phyloP scores from a whole-genome alignment of 1,284 basidiomycete genomes.

The Clitocybe nebularis region DNA sequence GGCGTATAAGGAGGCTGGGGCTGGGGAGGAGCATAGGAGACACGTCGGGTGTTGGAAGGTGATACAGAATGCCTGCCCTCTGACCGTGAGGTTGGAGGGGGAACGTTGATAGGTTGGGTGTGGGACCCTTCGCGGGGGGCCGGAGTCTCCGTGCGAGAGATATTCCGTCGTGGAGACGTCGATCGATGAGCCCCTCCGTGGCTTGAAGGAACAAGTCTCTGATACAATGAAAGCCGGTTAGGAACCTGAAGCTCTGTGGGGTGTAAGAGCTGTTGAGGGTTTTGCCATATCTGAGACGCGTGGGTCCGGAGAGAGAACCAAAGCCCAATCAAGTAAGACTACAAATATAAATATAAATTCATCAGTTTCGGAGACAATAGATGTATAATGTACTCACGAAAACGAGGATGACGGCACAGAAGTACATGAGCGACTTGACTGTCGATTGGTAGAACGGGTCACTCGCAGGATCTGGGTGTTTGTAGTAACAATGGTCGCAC shows the following conservation, averaged over 20 bases:
- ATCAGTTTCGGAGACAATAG: constrained; percentile 5
- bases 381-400: constrained; percentile 62
- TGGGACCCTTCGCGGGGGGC: constrained; percentile 30
- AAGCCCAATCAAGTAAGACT: constrained; percentile 96
- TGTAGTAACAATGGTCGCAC: constrained; percentile 92
- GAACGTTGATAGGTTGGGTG: constrained; percentile 16
- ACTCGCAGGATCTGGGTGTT: constrained; percentile 87
- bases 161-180: constrained; percentile 38
- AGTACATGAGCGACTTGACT: constrained; percentile 92
- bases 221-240: constrained; percentile 73
- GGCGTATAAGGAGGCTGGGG: constrained; percentile 51
- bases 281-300: constrained; percentile 99
- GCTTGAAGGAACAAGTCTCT: constrained; percentile 47
- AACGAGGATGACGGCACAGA: constrained; percentile 86
- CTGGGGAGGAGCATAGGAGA: constrained; percentile 53
- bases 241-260: constrained; percentile 55
- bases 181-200: constrained; percentile 19
- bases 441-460: constrained; percentile 98
- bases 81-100: constrained; percentile 11
- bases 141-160: constrained; percentile 39
- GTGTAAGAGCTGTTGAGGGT: constrained; percentile 83
- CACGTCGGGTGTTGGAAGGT: constrained; percentile 40
- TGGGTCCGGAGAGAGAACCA: constrained; percentile 99
- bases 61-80: constrained; percentile 26
- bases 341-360: background rate